Base-by-base conservation (phyloP, 2,329 filamentous ascomycete species). In the Sphaerulina musiva region DNA sequence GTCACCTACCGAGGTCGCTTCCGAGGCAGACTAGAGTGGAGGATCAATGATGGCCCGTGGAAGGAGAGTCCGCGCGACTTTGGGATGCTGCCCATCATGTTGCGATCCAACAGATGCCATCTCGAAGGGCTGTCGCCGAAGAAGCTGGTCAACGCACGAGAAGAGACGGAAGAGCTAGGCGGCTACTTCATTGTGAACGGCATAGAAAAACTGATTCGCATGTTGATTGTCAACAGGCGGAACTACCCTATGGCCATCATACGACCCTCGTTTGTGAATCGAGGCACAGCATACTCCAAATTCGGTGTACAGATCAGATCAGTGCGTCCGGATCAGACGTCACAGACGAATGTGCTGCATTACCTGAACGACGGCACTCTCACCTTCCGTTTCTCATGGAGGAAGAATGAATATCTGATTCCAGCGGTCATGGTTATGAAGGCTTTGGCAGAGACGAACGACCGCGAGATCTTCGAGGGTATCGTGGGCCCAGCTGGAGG, bases 151-250 rank as follows among this genome's bases (percentile, higher is more conserved):
- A 79, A 86, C 59, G 83, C 83, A 57, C 95, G 96, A 70, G 93
- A 98, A 73, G 93, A 98, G 72, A 87, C 91, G 0, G 93, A 98
- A 72, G 93, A 98, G 72, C 74, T 97, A 32, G 93, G 93, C 38
- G 93, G 93, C 43, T 98, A 97, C 72, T 98, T 97, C 68, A 84
- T 98, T 65, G 87, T 98, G 66, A 98, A 98, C 70, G 93, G 93
- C 61, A 95, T 91, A 67, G 93, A 98, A 72, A 97, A 96, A 76
- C 82, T 97, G 54, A 90, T 97, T 64, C 89, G 93, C 68, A 84
- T 97, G 76, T 79, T 98, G 59, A 85, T 95, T 60, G 82, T 97
- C 58, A 89, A 90, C 69, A 83, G 89, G 72, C 81, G 93, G 67
- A 98, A 98, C 72, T 96, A 89, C 68, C 92, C 93, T 48, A 87